Evolutionary conservation across 768 basidiomycete genomes (phyloP), one percentile per base, ranked within the genome.

Genomic region (Heimioporus sp.): DNA sequence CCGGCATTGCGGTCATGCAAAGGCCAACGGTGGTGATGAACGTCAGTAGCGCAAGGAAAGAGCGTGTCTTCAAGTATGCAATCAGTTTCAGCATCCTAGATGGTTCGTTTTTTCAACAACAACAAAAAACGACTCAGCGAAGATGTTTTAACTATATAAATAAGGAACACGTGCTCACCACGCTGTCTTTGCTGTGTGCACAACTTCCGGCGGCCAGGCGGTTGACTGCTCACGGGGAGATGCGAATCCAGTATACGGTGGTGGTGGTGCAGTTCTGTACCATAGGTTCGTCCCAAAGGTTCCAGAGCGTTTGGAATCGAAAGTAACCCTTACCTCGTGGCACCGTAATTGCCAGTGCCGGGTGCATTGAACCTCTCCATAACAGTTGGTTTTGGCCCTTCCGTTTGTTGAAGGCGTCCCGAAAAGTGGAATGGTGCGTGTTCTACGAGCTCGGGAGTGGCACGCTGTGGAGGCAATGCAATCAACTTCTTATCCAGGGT

Each of bases 241-340:
- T 12, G 3, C 2, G 40, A 16, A 49, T 13, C 41, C 52, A 21
- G 49, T 13, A 45, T 59, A 59, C 4, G 57, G 44, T 15, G 57
- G 56, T 4, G 57, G 57, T 3, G 54, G 28, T 4, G 16, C 41
- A 9, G 24, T 43, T 35, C 51, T 58, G 40, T n/a, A 12, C 9
- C 16, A 10, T 11, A 40, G 3, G 12, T 57, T 30, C 31, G 17
- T 24, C 8, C 1, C 11, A 13, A 24, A 5, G 4, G 0, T 5
- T 24, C 5, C 7, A 35, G 16, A 17, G 7, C n/a, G n/a, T n/a
- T n/a, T n/a, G n/a, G 5, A 16, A 5, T 16, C 21, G 28, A 20
- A n/a, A 19, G 17, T 3, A 16, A 24, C 15, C 10, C 40, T 53
- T 43, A 42, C 57, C 28, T 47, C 10, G 51, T 58, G 4, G 51